Evolutionary conservation across 352 stramenopile genomes (phyloP), one percentile per base, ranked within the genome.

Genomic region (Hyaloperonospora brassicae): DNA sequence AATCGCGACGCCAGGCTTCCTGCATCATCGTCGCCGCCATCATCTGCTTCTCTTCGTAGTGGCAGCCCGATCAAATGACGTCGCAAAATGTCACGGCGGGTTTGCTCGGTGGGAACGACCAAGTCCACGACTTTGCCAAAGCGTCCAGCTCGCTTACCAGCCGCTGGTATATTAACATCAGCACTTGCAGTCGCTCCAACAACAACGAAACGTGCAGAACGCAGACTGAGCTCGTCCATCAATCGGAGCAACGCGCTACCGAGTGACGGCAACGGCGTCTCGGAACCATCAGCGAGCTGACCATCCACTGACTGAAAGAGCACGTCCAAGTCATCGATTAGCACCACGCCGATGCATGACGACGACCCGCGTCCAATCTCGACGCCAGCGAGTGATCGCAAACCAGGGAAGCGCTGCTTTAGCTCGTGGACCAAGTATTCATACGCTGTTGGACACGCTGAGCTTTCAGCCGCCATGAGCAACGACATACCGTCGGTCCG

Each of bases 251-350:
- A 50, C 5, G 76, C 63, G 47, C 74, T 87, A 5, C 73, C 82
- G 22, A 89, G 61, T 14, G 76, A 73, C n/a, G 71, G 45, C 17
- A 81, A 55, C 8, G 60, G 60, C 8, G 59, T 49, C 5, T 72
- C 58, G 12, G 59, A 66, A 13, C 73, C 61, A 23, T 66, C 60
- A 3, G 57, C 57, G 13, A 50, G 9, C 41, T 76, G 62, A 2
- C 75, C 76, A 40, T 73, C 71, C 0, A 61, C 35, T 0, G 68
- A 59, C 48, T 75, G 64, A 55, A 92, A 89, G 41, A 89, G 69
- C 36, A 69, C 70, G 41, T 87, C 72, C 31, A 87, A 52, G 30
- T 92, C 76, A 61, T 92, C 82, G 51, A 92, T 68, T 31, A 89
- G 38, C 21, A 89, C 48, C 12, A 86, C 76, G 10, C 77, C 73